Evolutionary conservation across 2,329 filamentous ascomycete genomes (phyloP), one percentile per base, ranked within the genome.

Genomic region (Rutstroemia sp.): DNA sequence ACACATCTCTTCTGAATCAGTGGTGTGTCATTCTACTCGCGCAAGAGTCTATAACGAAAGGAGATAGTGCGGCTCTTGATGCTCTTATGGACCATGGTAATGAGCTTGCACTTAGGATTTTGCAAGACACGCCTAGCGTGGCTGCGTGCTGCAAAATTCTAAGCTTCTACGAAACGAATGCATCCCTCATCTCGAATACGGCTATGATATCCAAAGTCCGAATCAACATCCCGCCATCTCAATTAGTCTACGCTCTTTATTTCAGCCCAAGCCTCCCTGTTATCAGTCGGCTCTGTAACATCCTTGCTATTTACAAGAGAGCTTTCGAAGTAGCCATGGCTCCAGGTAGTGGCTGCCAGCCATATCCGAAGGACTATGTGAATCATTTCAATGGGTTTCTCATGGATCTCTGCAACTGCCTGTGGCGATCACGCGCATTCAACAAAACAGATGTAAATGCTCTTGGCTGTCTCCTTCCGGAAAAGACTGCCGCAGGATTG

Each of bases 321-420:
- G 82, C 85, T 0, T 89, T 92, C 65, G 88, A 92, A 67, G 71
- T 73, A 25, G 82, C 84, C 57, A 81, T 81, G 73, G 63, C 73
- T 73, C 21, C 72, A 54, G 68, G 77, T 58, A 44, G 37, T 8
- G 10, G 59, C 70, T 58, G 50, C 49, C 59, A 61, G 17, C 69
- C 73, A 10, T 86, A 85, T 59, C 76, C 82, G 27, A 76, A 80
- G 44, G 72, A 76, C 34, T 81, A 86, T 56, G 80, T 90, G 42
- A 81, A 83, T 61, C 73, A 79, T 23, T 92, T 94, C 73, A 95
- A 95, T 68, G 86, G 86, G 21, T 91, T 87, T 68, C 78, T 95
- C 34, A 92, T 94, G 83, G 90, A 95, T 67, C 79, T 91, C 34
- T 92, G 89, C 74, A 95, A 95, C 68, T 83, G 88, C 51, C 70